Conservation (phyloP, 768 basidiomycete species). For the Mycena olivaceomarginata region DNA sequence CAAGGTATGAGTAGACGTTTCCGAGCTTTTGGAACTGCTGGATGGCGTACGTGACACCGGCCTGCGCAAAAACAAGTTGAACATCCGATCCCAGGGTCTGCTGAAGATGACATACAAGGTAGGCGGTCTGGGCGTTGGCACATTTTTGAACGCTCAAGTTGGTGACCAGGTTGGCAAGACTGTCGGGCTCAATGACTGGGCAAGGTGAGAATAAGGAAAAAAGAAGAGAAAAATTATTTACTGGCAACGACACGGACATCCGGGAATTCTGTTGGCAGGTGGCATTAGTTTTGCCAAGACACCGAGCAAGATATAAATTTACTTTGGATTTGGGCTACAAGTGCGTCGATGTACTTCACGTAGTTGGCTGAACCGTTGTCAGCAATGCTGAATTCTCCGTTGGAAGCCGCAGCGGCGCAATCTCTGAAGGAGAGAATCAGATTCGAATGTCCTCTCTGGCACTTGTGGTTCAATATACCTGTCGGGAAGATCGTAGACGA, state of each 20-base stretch:
- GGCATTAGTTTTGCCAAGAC: constrained; percentile 15
- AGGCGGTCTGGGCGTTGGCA: constrained; percentile 69
- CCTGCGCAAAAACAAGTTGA: constrained; percentile 47
- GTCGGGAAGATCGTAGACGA: constrained; percentile 76
- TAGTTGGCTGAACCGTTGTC: constrained; percentile 74
- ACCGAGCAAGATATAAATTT: constrained; percentile 38
- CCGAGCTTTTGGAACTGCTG: constrained; percentile 73
- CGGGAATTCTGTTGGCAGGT: constrained; percentile 64
- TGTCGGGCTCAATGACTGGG: constrained; percentile 78
- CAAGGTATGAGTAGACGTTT: constrained; percentile 75
- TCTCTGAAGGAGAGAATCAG: constrained; percentile 62
- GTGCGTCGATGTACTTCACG: constrained; percentile 76
- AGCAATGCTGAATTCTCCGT: constrained; percentile 79
- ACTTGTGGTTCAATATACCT: constrained; percentile 6
- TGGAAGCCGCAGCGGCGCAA: constrained; percentile 79
- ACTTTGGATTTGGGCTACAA: constrained; percentile 76
- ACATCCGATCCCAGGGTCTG: not conserved
- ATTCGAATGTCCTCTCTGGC: not conserved
- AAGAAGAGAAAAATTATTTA: constrained; percentile 1
- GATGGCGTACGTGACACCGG: constrained; percentile 73
- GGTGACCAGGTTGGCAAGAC: constrained; percentile 81
- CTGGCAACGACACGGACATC: constrained; percentile 76
- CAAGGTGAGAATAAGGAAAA: not conserved
- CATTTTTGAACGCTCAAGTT: constrained; percentile 78
- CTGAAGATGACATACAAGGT: constrained; percentile 60